Conservation (phyloP, 169 alveolate genomes). For the Toxoplasma gondii region DNA sequence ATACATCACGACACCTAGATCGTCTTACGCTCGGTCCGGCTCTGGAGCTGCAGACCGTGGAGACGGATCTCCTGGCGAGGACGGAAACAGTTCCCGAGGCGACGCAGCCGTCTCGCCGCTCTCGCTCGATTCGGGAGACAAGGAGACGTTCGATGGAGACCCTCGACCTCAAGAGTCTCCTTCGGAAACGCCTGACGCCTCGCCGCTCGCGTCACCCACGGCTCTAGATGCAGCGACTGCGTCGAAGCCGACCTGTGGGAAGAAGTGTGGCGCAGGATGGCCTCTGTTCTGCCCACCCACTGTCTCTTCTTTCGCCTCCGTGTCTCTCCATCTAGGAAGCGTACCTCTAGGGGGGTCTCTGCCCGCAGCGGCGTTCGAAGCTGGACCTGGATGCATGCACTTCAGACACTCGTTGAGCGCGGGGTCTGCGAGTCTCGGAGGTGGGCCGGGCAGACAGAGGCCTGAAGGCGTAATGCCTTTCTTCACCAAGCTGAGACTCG, state of each 20-base stretch:
- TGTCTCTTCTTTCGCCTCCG: slow-evolving; percentile 7
- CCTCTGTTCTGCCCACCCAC: slow-evolving; percentile 20
- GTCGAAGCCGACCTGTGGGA: not conserved
- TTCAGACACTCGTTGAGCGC: not conserved
- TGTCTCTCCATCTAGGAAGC: not conserved
- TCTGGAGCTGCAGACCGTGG: not conserved
- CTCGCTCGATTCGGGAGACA: not conserved
- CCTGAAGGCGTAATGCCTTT: slow-evolving; percentile 12
- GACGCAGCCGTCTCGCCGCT: not conserved
- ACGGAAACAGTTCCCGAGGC: not conserved
- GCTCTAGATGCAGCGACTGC: not conserved
- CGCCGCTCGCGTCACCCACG: not conserved
- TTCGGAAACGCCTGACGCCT: not conserved
- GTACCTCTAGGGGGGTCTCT: not conserved
- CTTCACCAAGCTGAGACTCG: slow-evolving; percentile 67
- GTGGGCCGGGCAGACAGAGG: not conserved
- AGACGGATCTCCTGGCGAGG: not conserved
- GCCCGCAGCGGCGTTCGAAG: not conserved
- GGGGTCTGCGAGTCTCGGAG: not conserved
- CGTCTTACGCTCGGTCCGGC: not conserved
- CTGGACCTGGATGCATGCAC: not conserved
- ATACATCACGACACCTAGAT: not conserved
- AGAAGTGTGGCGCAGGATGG: not conserved
- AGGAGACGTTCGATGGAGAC: not conserved
- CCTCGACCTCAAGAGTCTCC: not conserved